Conservation (phyloP, 2,329 filamentous ascomycete genomes). For the Penicillium sp. region DNA sequence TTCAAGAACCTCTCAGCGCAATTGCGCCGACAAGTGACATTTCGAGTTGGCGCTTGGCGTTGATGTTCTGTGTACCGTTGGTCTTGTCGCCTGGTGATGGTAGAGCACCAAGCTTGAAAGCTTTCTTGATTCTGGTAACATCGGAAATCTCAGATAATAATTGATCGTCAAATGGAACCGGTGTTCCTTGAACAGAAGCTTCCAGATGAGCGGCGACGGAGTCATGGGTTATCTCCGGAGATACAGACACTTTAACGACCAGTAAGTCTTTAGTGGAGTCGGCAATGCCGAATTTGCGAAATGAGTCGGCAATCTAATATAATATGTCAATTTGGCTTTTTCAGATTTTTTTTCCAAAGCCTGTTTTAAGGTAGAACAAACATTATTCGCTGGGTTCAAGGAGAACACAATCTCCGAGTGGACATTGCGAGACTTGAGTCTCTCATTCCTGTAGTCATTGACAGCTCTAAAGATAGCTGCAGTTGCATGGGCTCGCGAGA, state of each 20-base stretch:
- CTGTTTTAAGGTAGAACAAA: constrained; percentile 38
- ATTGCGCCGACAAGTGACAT: constrained; percentile 74
- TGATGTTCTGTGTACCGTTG: constrained; percentile 25
- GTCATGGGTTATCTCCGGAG: constrained; percentile 51
- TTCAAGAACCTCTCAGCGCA: constrained; percentile 68
- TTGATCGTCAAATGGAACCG: constrained; percentile 65
- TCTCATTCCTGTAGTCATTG: constrained; percentile 63
- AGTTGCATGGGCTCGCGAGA: constrained; percentile 73
- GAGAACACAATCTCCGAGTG: constrained; percentile 87
- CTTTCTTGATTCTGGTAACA: constrained; percentile 73
- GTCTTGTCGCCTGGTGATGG: constrained; percentile 42
- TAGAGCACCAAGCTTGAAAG: constrained; percentile 79
- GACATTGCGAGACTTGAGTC: constrained; percentile 78
- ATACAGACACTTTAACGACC: constrained; percentile 74
- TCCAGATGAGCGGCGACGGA: constrained; percentile 64
- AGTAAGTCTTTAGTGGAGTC: constrained; percentile 73
- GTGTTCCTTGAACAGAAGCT: constrained; percentile 64
- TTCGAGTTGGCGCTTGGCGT: constrained; percentile 56
- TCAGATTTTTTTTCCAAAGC: too few species aligned
- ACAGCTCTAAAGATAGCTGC: constrained; percentile 79
- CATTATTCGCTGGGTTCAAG: constrained; percentile 81
- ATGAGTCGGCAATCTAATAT: constrained; percentile 82
- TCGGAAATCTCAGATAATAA: constrained; percentile 66
- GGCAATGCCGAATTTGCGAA: constrained; percentile 82
- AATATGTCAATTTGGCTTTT: constrained; percentile 25